Base-by-base conservation (phyloP, 106 monocot species). In the Alisma plantagoaquatica region DNA sequence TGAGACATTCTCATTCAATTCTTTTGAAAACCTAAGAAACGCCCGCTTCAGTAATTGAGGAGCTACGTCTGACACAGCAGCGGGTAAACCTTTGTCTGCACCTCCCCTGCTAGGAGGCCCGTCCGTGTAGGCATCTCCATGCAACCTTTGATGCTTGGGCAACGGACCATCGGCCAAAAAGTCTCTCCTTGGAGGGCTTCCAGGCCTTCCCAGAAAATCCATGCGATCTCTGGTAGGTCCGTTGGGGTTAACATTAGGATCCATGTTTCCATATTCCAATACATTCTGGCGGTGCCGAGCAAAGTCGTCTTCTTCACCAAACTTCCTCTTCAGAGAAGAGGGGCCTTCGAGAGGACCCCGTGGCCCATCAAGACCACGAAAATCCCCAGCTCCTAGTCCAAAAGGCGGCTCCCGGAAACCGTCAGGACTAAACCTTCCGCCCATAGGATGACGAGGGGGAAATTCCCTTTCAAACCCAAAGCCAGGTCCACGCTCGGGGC, bases 21-120 rank as follows among this genome's bases (percentile, higher is more conserved):
- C 50, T 84, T 77, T 96, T 2, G 75, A 43, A 33, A 81, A 75
- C 65, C 68, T 84, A 31, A 96, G 75, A 33, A 84, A 96, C 1
- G 94, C 83, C 41, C 65, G 81, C 61, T 78, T 88, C 49, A 96
- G 10, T 2, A 59, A 77, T 46, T 75, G 60, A 22, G 53, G 62
- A 57, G 87, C 75, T 43, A 91, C 90, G 45, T 69, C 73, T 14
- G 50, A 29, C 8, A 28, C 48, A 8, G 35, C 52, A 0, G 55
- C 49, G 23, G 52, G 27, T 1, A 24, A 10, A 51, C 59, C 63
- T n/a, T n/a, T n/a, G n/a, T n/a, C n/a, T n/a, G n/a, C n/a, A n/a
- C n/a, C n/a, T n/a, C n/a, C n/a, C n/a, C n/a, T n/a, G n/a, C n/a
- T n/a, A n/a, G n/a, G n/a, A n/a, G n/a, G n/a, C n/a, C n/a, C n/a